phyloP scores from a whole-genome alignment of 2,329 filamentous ascomycete species.

The Cercospora beticola region DNA sequence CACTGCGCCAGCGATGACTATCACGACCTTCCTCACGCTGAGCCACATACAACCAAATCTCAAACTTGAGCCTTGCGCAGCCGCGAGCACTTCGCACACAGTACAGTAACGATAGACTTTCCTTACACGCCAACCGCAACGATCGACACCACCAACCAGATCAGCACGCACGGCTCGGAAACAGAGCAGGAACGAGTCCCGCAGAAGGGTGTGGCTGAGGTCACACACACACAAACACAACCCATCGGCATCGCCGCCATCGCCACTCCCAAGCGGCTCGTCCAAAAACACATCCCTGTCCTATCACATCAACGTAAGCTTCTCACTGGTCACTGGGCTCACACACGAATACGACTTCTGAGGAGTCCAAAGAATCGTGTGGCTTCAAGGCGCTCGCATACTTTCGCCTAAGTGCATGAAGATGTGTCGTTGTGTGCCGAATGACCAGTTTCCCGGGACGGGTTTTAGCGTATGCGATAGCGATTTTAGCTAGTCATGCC shows the following conservation, averaged over 20 bases:
- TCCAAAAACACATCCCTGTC: background rate
- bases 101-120: background rate
- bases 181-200: background rate
- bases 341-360: too few species aligned
- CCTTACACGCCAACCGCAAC: background rate
- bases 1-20: background rate
- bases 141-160: background rate
- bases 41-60: background rate
- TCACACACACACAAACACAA: background rate
- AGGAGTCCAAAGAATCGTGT: too few species aligned
- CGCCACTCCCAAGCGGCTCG: background rate
- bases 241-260: background rate
- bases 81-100: background rate
- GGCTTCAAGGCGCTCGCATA: background rate
- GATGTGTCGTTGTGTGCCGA: background rate
- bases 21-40: background rate
- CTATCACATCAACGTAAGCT: background rate
- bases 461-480: background rate
- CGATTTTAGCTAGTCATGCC: background rate
- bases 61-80: background rate
- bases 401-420: slow-evolving; percentile 10
- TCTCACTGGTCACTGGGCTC: background rate
- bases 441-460: background rate
- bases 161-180: background rate
- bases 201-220: background rate